phyloP scores from a whole-genome alignment of 106 monocot species.

The Iris macrosiphon region DNA sequence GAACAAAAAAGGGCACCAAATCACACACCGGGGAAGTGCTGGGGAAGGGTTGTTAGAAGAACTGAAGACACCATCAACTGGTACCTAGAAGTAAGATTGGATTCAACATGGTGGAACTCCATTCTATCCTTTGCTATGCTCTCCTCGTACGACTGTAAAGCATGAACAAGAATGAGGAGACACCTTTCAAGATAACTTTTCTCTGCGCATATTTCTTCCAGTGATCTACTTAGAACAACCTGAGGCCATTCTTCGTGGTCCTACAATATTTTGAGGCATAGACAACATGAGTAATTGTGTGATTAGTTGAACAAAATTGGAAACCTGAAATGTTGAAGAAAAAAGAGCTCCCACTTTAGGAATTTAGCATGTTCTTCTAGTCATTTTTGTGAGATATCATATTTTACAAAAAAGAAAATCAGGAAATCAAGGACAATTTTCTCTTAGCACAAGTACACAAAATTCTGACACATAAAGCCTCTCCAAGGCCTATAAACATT shows the following conservation, averaged over 20 bases:
- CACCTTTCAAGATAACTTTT: conserved; percentile 60
- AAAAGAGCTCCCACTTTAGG: too few relatives aligned
- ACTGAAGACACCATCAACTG: conserved; percentile 84
- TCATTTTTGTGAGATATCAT: neutral
- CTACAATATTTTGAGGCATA: conserved; percentile 14
- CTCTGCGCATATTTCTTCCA: conserved; percentile 60
- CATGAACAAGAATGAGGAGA: conserved; percentile 39
- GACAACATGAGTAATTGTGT: neutral
- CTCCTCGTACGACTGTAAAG: conserved; percentile 38
- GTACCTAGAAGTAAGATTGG: conserved; percentile 49
- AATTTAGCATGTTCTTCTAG: too few relatives aligned
- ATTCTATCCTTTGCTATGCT: conserved; percentile 13
- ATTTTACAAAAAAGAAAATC: neutral
- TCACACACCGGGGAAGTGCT: conserved; percentile 46
- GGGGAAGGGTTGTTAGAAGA: conserved; percentile 78
- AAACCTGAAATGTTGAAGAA: neutral
- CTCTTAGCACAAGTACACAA: neutral
- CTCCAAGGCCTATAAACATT: too few relatives aligned
- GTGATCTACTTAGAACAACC: conserved; percentile 40
- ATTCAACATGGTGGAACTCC: conserved; percentile 18
- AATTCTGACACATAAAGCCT: too few relatives aligned
- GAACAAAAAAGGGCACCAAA: too few relatives aligned
- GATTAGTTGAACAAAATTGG: neutral
- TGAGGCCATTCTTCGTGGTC: conserved; percentile 33
- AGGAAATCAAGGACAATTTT: neutral